These are phyloP conservation scores for Neurospora sp. DNA, from an alignment of 495 filamentous ascomycete species.

Conservation along the genomic window DNA sequence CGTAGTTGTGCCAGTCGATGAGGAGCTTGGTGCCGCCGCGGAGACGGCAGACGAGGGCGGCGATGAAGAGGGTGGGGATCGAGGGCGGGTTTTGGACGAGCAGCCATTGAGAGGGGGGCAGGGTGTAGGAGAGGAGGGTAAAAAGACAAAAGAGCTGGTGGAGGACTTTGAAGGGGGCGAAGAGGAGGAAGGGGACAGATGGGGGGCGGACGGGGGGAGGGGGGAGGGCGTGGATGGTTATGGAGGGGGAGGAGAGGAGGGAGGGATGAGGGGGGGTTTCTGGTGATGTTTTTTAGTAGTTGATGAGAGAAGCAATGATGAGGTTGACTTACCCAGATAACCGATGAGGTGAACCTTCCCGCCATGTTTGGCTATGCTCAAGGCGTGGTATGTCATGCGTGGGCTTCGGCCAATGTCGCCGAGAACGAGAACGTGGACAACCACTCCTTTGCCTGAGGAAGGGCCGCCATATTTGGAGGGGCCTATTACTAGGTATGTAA, in stretches of 20 bases:
- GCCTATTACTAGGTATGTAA: conserved; percentile 1
- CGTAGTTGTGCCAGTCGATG: conserved; percentile 99
- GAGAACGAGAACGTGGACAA: conserved; percentile 83
- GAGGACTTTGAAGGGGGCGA: conserved; percentile 77
- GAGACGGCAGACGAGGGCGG: conserved; percentile 59
- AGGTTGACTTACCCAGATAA: conserved; percentile 54
- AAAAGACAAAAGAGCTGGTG: conserved; percentile 67
- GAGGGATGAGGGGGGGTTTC: conserved; percentile 58
- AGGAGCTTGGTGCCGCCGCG: conserved; percentile 74
- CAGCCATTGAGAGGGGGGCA: conserved; percentile 65
- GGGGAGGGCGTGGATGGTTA: conserved; percentile 42
- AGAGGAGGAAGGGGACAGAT: conserved; percentile 50
- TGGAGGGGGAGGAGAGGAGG: conserved; percentile 49
- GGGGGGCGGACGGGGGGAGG: conserved; percentile 17
- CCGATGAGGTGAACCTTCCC: conserved; percentile 77
- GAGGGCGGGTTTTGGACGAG: conserved; percentile 93
- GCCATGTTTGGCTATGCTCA: conserved; percentile 81
- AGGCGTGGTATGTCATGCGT: conserved; percentile 96
- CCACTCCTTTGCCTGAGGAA: conserved; percentile 11
- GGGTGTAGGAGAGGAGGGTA: conserved; percentile 58
- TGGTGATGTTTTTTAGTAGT: conserved; percentile 17
- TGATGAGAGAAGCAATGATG: not conserved
- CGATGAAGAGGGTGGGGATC: conserved; percentile 77
- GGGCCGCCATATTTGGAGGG: conserved; percentile 15
- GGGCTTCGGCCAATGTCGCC: conserved; percentile 94